Conservation (phyloP, 2,329 filamentous ascomycete species). For the Harringtonia lauricola region DNA sequence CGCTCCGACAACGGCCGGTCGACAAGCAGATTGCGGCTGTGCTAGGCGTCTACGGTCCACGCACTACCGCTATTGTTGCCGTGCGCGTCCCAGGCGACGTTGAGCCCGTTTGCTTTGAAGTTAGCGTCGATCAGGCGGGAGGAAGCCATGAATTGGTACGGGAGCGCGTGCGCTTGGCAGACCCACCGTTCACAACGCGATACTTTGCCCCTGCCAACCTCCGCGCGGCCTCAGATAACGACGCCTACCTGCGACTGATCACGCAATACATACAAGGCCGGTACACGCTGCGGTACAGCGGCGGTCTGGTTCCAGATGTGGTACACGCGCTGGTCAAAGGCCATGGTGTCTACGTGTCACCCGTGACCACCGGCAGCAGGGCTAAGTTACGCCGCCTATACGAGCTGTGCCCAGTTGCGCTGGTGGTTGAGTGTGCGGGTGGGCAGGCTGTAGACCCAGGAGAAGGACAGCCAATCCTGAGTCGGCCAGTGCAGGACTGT, state of each 20-base stretch:
- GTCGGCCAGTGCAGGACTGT: constrained; percentile 23
- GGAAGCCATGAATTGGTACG: constrained; percentile 28
- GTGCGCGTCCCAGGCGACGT: constrained; percentile 32
- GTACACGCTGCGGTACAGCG: constrained; percentile 50
- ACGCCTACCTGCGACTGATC: constrained; percentile 37
- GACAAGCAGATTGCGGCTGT: constrained; percentile 35
- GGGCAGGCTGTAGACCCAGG: constrained; percentile 41
- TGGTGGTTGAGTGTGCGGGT: constrained; percentile 49
- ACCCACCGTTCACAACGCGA: constrained; percentile 26
- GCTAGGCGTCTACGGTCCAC: constrained; percentile 42
- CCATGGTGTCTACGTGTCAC: constrained; percentile 49
- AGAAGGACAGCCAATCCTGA: constrained; percentile 29
- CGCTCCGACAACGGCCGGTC: constrained; percentile 27
- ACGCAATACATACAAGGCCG: constrained; percentile 35
- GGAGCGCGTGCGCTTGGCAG: constrained; percentile 24
- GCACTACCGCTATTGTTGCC: constrained; percentile 44
- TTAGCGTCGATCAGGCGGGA: constrained; percentile 22
- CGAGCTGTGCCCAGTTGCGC: constrained; percentile 47
- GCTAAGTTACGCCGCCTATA: constrained; percentile 50
- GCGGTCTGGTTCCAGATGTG: constrained; percentile 50
- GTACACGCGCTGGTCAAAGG: constrained; percentile 49
- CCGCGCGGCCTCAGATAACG: constrained; percentile 40
- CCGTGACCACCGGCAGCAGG: constrained; percentile 36
- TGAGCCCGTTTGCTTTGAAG: constrained; percentile 37
- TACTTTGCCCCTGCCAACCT: constrained; percentile 55